A percentile compares a stretch with the other conserved stretches of the same genome.
phyloP scores from a whole-genome alignment of 768 basidiomycete species.

The Boletellus emodensis region DNA sequence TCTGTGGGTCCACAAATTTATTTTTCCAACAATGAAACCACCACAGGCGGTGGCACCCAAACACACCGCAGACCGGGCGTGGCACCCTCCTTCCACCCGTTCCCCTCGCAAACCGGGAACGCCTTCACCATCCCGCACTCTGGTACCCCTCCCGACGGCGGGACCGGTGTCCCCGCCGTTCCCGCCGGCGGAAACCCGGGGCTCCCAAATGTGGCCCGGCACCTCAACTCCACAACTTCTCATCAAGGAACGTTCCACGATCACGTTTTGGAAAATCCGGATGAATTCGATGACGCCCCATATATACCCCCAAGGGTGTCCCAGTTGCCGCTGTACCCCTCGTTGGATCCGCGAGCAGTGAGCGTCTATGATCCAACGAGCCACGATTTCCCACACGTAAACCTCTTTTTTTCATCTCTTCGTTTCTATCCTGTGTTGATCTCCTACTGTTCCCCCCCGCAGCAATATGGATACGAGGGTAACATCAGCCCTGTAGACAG shows the following conservation, averaged over 20 bases:
- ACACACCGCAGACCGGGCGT: conserved; percentile 12
- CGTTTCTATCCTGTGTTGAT: conserved; percentile 1
- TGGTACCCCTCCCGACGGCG: conserved; percentile 16
- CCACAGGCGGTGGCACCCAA: conserved; percentile 24
- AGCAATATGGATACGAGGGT: conserved; percentile 20
- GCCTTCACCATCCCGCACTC: conserved; percentile 9
- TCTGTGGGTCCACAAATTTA: conserved; percentile 31
- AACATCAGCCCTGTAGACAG: conserved; percentile 25
- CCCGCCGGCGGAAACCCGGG: conserved; percentile 15
- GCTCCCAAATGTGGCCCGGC: conserved; percentile 5
- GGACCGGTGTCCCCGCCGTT: conserved; percentile 17
- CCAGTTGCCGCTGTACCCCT: conserved; percentile 20
- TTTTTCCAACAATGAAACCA: conserved; percentile 28
- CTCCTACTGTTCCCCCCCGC: background rate
- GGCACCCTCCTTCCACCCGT: conserved; percentile 8
- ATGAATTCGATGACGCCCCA: conserved; percentile 26
- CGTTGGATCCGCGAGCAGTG: conserved; percentile 8
- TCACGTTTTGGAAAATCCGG: conserved; percentile 11
- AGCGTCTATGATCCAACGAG: conserved; percentile 9
- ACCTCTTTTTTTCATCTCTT: background rate
- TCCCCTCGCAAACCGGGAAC: conserved; percentile 9
- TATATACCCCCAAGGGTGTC: conserved; percentile 27
- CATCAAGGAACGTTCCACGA: conserved; percentile 13
- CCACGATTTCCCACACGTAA: conserved; percentile 17
- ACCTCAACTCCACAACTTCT: conserved; percentile 7